A percentile compares a stretch with the other conserved stretches of the same genome.
These are phyloP conservation scores for Diaporthe longicolla DNA, from an alignment of 2,329 filamentous ascomycete species.

Conservation along the genomic window DNA sequence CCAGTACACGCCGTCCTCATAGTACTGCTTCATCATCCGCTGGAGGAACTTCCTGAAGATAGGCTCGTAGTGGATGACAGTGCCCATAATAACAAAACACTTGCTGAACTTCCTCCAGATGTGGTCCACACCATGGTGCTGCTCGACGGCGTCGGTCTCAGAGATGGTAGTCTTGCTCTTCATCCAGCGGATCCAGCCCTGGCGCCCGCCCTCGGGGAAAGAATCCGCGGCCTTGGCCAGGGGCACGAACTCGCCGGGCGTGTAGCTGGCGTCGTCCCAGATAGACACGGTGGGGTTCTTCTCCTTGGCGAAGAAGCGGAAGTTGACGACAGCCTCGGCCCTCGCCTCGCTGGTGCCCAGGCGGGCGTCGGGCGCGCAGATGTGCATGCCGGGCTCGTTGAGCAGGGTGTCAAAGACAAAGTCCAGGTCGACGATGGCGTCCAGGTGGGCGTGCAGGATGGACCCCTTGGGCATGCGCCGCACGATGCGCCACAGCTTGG, in stretches of 20 bases:
- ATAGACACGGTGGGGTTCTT: conserved; percentile 62
- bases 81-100: conserved; percentile 80
- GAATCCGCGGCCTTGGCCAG: conserved; percentile 75
- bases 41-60: conserved; percentile 85
- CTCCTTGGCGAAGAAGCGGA: conserved; percentile 68
- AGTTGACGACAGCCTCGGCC: conserved; percentile 70
- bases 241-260: conserved; percentile 69
- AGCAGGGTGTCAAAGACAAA: conserved; percentile 83
- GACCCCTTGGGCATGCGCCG: conserved; percentile 90
- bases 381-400: conserved; percentile 79
- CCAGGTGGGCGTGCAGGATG: conserved; percentile 88
- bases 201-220: conserved; percentile 80
- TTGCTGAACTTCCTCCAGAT: conserved; percentile 87
- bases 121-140: conserved; percentile 86
- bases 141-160: conserved; percentile 78
- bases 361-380: conserved; percentile 69
- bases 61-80: conserved; percentile 89
- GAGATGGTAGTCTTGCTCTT: conserved; percentile 80
- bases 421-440: conserved; percentile 91
- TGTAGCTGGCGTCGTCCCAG: conserved; percentile 76
- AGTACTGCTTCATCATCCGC: conserved; percentile 77
- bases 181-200: conserved; percentile 84
- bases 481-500: conserved; percentile 88
- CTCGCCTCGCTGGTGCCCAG: conserved; percentile 68
- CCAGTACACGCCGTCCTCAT: conserved; percentile 88